Evolutionary conservation across 2,329 filamentous ascomycete genomes (phyloP).

Genomic region (Bipolaris zeicola): DNA sequence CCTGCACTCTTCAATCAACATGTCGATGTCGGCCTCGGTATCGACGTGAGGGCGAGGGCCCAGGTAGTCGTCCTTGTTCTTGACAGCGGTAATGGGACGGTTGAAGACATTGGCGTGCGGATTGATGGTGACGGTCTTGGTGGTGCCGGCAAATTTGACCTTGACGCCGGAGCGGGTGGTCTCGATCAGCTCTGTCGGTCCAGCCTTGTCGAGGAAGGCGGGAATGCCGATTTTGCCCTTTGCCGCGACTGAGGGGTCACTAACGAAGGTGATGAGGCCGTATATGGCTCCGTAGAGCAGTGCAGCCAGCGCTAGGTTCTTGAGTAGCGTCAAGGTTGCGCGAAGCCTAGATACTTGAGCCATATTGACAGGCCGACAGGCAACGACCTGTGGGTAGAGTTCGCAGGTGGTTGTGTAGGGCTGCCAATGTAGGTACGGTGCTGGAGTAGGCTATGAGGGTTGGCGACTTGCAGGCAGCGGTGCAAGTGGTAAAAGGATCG

Average conservation of each 20-base stretch:
- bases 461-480: not conserved
- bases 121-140: conserved; percentile 55
- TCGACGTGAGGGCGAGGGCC: conserved; percentile 59
- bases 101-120: conserved; percentile 61
- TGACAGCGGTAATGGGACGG: conserved; percentile 57
- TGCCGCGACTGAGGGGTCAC: conserved; percentile 48
- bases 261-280: conserved; percentile 49
- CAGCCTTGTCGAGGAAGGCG: conserved; percentile 49
- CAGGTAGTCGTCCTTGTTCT: conserved; percentile 58
- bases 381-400: conserved; percentile 22
- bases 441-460: not conserved
- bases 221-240: conserved; percentile 52
- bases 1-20: conserved; percentile 59
- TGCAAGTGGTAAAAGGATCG: not conserved
- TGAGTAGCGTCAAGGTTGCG: conserved; percentile 47
- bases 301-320: conserved; percentile 52
- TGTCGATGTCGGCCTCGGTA: conserved; percentile 59
- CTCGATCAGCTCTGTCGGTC: conserved; percentile 50
- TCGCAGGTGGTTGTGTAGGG: conserved; percentile 9
- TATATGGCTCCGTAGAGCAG: conserved; percentile 52
- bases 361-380: conserved; percentile 35
- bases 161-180: conserved; percentile 49
- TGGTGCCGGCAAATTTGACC: conserved; percentile 51
- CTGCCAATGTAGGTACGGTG: conserved; percentile 13
- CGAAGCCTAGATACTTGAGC: conserved; percentile 41